Evolutionary conservation across 2,329 filamentous ascomycete genomes (phyloP), one percentile per base, ranked within the genome.

Genomic region (Conoideocrella luteorostrata): DNA sequence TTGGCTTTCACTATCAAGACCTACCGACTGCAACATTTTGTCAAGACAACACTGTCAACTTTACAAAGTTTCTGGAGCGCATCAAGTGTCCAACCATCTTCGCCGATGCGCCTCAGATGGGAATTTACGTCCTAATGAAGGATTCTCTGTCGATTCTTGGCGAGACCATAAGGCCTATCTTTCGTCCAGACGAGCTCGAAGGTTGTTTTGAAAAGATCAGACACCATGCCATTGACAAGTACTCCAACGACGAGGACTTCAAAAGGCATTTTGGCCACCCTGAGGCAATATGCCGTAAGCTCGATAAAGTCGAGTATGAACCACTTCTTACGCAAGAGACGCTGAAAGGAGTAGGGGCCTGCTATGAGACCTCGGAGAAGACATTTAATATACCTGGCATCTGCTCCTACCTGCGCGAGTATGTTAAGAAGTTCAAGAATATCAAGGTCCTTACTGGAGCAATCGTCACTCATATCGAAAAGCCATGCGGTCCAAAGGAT

Each of bases 71-170:
- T 22, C 33, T 43, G n/a, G n/a, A 37, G 23, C 7, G 33, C 18
- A 43, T 43, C 15, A 33, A 33, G 30, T 43, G 41, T 15, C 32
- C 6, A 13, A 7, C 20, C 9, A 43, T 43, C 21, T 43, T 43
- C 30, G 33, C 41, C 1, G 20, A 38, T 3, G 41, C 41, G 17
- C 41, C 41, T 3, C 41, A 43, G 12, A 13, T n/a, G 11, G 41
- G 41, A 18, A 43, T 43, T 18, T 43, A 43, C 11, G 41, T 37
- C 21, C 22, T 43, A 12, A 43, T 43, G 33, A 37, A 43, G 24
- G 32, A 37, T 9, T 9, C 32, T 6, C n/a, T 43, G 15, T 18
- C n/a, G 1, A 20, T 30, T 29, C 22, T 43, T 18, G 41, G 33
- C 41, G 17, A 38, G 11, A 4, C 7, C 33, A 15, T 38, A 6